A percentile compares a stretch with the other conserved stretches of the same genome.
phyloP scores from a whole-genome alignment of 2,329 filamentous ascomycete genomes.

The Hypomyces rosellus region DNA sequence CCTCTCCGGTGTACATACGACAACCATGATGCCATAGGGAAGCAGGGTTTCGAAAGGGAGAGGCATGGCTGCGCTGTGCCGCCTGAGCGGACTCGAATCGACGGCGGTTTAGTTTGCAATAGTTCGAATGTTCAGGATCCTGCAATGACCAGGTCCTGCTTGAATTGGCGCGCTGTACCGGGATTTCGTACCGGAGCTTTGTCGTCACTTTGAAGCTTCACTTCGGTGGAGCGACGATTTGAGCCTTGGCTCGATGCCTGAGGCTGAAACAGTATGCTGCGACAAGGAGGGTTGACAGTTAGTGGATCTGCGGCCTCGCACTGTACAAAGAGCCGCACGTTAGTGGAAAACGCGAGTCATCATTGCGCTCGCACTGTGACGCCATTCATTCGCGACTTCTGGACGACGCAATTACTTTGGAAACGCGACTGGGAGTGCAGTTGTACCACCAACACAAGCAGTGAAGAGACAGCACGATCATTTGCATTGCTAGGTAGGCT shows the following conservation, averaged over 20 bases:
- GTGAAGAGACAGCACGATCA: not conserved
- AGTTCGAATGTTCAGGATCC: not conserved
- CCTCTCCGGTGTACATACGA: slow-evolving; percentile 36
- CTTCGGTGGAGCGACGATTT: slow-evolving; percentile 6
- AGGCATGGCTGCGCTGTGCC: slow-evolving; percentile 42
- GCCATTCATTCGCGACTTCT: slow-evolving; percentile 10
- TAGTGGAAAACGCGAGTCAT: slow-evolving; percentile 2
- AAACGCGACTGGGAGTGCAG: slow-evolving; percentile 15
- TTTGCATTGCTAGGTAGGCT: slow-evolving; percentile 2
- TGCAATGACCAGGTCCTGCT: slow-evolving; percentile 6
- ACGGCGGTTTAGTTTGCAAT: not conserved
- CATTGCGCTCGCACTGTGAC: slow-evolving; percentile 15
- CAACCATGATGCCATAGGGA: slow-evolving; percentile 59
- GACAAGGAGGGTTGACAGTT: slow-evolving; percentile 8
- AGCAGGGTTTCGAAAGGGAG: slow-evolving; percentile 59
- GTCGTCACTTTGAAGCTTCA: slow-evolving; percentile 9
- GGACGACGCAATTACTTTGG: slow-evolving; percentile 3
- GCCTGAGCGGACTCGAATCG: slow-evolving; percentile 24
- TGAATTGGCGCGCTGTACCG: slow-evolving; percentile 19
- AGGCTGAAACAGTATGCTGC: slow-evolving; percentile 13
- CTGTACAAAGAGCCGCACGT: not conserved
- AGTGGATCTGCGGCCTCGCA: not conserved
- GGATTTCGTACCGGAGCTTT: slow-evolving; percentile 2
- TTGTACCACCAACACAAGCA: slow-evolving; percentile 7
- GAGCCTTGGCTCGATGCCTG: slow-evolving; percentile 14